Percentiles rank a stretch among this genome's conserved stretches.
Evolutionary conservation across 2,329 filamentous ascomycete genomes (phyloP).

Genomic region (Apiospora phragmitis): DNA sequence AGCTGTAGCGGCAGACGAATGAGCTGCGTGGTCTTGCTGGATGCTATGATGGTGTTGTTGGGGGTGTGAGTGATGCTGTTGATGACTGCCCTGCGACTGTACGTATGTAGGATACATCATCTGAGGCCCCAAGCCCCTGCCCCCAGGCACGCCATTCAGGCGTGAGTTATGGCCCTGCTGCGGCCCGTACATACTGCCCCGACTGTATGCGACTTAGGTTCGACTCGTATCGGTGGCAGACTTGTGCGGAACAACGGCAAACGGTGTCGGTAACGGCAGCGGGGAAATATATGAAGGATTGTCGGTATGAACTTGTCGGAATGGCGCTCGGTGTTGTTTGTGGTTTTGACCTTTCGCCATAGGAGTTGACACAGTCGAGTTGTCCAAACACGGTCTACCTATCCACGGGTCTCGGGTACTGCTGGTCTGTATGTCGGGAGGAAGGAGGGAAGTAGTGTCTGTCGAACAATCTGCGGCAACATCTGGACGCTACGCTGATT

Average conservation of each 20-base stretch:
- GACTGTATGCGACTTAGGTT: background rate
- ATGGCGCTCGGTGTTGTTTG: background rate
- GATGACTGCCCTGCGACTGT: constrained; percentile 40
- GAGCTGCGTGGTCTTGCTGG: constrained; percentile 58
- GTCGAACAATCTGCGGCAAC: constrained; percentile 4
- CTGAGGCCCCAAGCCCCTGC: constrained; percentile 53
- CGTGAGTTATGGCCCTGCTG: constrained; percentile 75
- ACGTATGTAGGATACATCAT: constrained; percentile 65
- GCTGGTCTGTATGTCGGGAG: constrained; percentile 5
- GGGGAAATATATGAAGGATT: constrained; percentile 20
- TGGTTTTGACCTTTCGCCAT: constrained; percentile 5
- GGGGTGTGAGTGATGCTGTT: constrained; percentile 54
- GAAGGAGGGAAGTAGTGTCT: background rate
- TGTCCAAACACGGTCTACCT: constrained; percentile 2
- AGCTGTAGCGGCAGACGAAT: constrained; percentile 49
- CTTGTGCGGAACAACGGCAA: background rate
- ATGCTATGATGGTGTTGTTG: constrained; percentile 61
- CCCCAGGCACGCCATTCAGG: constrained; percentile 69
- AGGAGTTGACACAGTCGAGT: background rate
- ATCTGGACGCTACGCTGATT: constrained; percentile 7
- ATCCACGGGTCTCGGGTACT: background rate
- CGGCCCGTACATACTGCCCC: constrained; percentile 70
- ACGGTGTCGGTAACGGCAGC: background rate
- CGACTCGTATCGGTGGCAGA: background rate
- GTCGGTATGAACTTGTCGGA: constrained; percentile 9